phyloP scores from a whole-genome alignment of 371 early-diverging fungal species.

The Mortierella sp. region DNA sequence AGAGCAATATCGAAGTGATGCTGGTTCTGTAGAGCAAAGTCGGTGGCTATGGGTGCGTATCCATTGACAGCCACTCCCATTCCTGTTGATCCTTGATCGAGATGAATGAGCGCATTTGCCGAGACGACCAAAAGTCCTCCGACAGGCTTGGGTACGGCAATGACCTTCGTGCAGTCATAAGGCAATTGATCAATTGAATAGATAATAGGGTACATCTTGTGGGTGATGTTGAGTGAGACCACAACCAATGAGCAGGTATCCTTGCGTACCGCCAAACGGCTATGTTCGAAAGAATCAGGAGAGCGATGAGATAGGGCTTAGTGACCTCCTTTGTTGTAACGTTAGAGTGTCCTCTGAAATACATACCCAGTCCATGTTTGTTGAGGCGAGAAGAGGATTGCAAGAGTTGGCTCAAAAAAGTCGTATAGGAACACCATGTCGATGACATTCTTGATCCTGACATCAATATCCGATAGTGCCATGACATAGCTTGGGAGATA shows the following conservation, averaged over 20 bases:
- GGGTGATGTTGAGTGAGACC: constrained; percentile 85
- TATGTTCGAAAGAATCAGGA: constrained; percentile 32
- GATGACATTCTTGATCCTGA: constrained; percentile 82
- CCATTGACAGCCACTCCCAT: constrained; percentile 82
- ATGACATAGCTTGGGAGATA: constrained; percentile 86
- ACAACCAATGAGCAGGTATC: constrained; percentile 88
- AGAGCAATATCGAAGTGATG: constrained; percentile 55
- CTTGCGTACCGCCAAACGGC: constrained; percentile 73
- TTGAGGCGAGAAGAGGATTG: constrained; percentile 87
- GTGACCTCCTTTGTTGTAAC: constrained; percentile 5
- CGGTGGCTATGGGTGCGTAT: constrained; percentile 63
- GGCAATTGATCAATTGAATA: constrained; percentile 84
- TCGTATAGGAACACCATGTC: constrained; percentile 92
- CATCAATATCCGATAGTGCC: constrained; percentile 72
- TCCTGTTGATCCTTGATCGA: constrained; percentile 87
- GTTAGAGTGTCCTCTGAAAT: too few relatives aligned
- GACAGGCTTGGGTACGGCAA: constrained; percentile 85
- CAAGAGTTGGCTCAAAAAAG: constrained; percentile 94
- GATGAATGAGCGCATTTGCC: constrained; percentile 84
- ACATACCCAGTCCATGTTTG: constrained; percentile 90
- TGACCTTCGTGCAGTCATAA: constrained; percentile 78
- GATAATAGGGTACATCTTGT: constrained; percentile 82
- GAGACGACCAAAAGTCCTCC: constrained; percentile 89
- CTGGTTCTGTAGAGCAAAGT: constrained; percentile 56
- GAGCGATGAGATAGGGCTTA: neutral